Conservation (phyloP, 192 early-diverging fungal genomes). For the Chytriomyces hyalinus region DNA sequence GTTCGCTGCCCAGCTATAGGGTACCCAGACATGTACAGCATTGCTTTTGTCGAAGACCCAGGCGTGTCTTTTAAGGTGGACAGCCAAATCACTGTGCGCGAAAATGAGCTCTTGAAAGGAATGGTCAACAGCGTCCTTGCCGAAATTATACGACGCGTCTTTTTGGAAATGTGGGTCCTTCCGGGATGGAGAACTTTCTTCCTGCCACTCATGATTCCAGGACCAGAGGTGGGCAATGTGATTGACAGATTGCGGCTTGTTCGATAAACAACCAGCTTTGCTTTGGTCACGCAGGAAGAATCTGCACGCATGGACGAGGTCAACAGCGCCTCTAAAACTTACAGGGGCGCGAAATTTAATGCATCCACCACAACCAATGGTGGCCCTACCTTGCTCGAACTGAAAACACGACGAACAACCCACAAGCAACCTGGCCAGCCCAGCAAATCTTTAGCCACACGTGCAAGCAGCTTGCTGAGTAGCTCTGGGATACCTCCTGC, state of each 20-base stretch:
- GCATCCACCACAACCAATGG: neutral
- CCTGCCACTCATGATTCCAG: constrained; percentile 60
- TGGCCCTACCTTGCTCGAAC: neutral
- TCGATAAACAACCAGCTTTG: neutral
- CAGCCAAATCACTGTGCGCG: constrained; percentile 49
- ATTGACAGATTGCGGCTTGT: neutral
- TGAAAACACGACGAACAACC: constrained; percentile 13
- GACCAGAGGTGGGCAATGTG: constrained; percentile 36
- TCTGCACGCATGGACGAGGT: constrained; percentile 35
- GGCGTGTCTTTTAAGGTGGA: constrained; percentile 58
- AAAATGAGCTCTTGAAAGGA: constrained; percentile 52
- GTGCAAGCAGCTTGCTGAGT: neutral
- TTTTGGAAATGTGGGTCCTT: constrained; percentile 64
- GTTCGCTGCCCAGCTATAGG: constrained; percentile 51
- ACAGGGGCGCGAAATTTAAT: constrained; percentile 4
- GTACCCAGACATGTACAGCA: constrained; percentile 55
- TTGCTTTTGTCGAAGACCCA: constrained; percentile 62
- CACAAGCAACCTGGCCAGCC: no score
- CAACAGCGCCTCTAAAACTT: constrained; percentile 10
- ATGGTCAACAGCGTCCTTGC: constrained; percentile 56
- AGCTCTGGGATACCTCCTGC: neutral
- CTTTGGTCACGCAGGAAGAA: constrained; percentile 27
- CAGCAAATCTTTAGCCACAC: neutral
- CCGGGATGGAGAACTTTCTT: constrained; percentile 60
- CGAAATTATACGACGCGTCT: constrained; percentile 51